Base-by-base conservation (phyloP, 352 stramenopile genomes). In the Pythium plurisporium region DNA sequence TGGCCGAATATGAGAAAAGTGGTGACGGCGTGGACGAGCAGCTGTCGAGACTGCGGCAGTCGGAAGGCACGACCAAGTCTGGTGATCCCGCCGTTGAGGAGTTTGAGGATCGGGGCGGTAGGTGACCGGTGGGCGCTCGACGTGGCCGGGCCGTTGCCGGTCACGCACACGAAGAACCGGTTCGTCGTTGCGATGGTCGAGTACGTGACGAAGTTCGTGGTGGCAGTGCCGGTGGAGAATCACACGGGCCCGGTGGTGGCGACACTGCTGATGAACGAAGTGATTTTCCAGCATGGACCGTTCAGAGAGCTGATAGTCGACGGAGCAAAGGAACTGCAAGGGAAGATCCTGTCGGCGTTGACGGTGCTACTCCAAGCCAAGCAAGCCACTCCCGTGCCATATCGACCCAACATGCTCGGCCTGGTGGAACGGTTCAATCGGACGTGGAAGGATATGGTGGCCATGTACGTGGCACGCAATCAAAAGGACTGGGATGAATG, bases 381-480 rank as follows among this genome's bases (percentile, higher is more conserved):
- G 40, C 54, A 64, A 12, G 30, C 45, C 14, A 65, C 37, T 1
- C 61, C 57, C 11, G 54, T 73, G 1, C 41, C 53, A 4, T 67
- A 66, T 25, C 46, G 56, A 4, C 52, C 56, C 0, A 66, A 65
- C n/a, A 15, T 58, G 3, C 14, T 69, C 7, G 25, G 27, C 8
- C 27, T 37, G 3, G 27, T 53, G 29, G 27, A 41, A 19, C 15
- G n/a, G 20, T 73, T 67, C 26, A 63, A 65, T 12, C 11, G 44
- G 0, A 65, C 42, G 6, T 64, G 55, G 59, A 68, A 67, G 17
- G 54, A 63, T 22, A 61, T 68, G 19, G 36, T 72, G 3, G 37
- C 30, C 10, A 26, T 68, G 1, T 61, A 62, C 20, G 46, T 64
- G 4, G 33, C 41, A 15, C 31, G 12, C 2, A 31, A 30, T 3